Evolutionary conservation across 2,329 filamentous ascomycete species (phyloP).

Genomic region (Cyphellophora europaea): DNA sequence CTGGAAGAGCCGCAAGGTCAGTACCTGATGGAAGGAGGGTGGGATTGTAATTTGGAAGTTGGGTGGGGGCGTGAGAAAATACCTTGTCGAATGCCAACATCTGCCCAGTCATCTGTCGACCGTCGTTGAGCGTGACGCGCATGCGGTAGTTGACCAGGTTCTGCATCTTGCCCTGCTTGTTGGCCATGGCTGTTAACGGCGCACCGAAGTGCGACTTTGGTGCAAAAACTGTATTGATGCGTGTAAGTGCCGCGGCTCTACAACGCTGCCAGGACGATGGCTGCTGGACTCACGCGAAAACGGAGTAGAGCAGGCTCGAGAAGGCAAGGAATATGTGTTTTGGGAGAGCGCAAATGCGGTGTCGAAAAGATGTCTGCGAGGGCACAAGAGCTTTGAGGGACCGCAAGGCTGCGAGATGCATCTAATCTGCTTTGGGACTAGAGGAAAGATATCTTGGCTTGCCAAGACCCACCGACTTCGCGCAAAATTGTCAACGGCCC

Average conservation of each 20-base stretch:
- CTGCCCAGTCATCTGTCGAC: constrained; percentile 91
- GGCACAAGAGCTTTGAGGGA: too few relatives aligned
- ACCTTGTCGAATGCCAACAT: constrained; percentile 99
- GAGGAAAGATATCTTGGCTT: too few relatives aligned
- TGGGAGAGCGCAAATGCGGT: constrained; percentile 1
- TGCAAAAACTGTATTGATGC: constrained; percentile 12
- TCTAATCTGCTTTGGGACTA: too few relatives aligned
- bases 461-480: too few relatives aligned
- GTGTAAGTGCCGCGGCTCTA: constrained; percentile 15
- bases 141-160: constrained; percentile 96
- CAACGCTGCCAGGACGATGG: constrained; percentile 15
- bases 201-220: constrained; percentile 39
- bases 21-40: neutral
- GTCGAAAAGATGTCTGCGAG: too few relatives aligned
- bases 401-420: too few relatives aligned
- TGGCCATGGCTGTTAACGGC: constrained; percentile 48
- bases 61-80: constrained; percentile 2
- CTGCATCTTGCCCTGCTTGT: constrained; percentile 96
- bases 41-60: constrained; percentile 2
- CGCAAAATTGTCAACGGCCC: too few relatives aligned
- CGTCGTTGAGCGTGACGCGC: constrained; percentile 91
- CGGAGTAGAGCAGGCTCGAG: constrained; percentile 16
- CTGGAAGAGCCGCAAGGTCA: constrained; percentile 38
- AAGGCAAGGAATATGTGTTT: constrained; percentile 7
- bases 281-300: constrained; percentile 8